Percentiles rank a stretch among this genome's conserved stretches.
phyloP scores from a whole-genome alignment of 805 yeast species.

The Candida sakaeoensis region DNA sequence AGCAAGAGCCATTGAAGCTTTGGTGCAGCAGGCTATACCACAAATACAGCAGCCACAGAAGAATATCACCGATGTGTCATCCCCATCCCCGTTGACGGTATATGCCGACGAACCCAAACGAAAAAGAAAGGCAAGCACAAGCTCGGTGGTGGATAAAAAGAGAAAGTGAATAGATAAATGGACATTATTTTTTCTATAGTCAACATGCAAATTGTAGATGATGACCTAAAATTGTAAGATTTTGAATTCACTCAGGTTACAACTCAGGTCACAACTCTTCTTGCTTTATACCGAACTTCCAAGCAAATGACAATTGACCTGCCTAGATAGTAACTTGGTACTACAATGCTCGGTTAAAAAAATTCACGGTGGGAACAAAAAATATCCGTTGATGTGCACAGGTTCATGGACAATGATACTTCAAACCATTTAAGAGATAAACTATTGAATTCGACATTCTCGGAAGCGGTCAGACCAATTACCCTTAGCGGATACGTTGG shows the following conservation, averaged over 20 bases:
- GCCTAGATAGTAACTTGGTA: too few species aligned
- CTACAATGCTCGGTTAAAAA: not conserved
- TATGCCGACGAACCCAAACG: constrained; percentile 14
- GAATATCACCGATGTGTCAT: constrained; percentile 7
- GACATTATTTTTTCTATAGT: too few species aligned
- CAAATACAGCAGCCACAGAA: constrained; percentile 3
- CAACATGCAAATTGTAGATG: too few species aligned
- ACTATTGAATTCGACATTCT: constrained; percentile 44
- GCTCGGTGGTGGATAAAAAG: constrained; percentile 8
- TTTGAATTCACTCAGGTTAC: too few species aligned
- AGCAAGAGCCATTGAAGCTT: constrained; percentile 47
- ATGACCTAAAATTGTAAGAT: too few species aligned
- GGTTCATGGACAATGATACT: not conserved
- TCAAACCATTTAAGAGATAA: not conserved
- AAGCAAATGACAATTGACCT: too few species aligned
- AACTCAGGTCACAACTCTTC: too few species aligned
- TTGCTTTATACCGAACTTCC: too few species aligned
- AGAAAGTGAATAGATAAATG: constrained; percentile 11
- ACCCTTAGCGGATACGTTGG: constrained; percentile 73
- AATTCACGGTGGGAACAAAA: not conserved
- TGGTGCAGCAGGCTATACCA: constrained; percentile 16
- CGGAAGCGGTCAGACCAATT: constrained; percentile 81
- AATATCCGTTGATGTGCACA: not conserved
- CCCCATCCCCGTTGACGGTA: constrained; percentile 13
- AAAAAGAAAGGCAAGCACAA: constrained; percentile 14